Conservation (phyloP, 2,329 filamentous ascomycete genomes). For the Ramularia endophylla region DNA sequence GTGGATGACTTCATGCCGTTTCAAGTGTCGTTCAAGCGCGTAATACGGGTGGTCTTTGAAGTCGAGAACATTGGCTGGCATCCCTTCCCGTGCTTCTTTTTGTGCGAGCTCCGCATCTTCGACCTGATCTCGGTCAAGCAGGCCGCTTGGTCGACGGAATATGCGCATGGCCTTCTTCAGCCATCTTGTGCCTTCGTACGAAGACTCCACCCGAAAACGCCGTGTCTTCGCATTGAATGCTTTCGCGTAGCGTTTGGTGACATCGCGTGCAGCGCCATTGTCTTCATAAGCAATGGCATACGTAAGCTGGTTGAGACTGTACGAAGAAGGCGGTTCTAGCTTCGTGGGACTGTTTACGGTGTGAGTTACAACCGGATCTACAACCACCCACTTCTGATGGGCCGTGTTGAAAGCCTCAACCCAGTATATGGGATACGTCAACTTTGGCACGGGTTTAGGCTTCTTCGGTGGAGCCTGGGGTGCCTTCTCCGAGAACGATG, state of each 20-base stretch:
- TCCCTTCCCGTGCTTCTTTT: conserved; percentile 65
- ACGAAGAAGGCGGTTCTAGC: conserved; percentile 76
- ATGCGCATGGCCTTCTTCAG: conserved; percentile 46
- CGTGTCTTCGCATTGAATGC: conserved; percentile 87
- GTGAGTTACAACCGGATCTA: conserved; percentile 77
- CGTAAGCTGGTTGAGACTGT: conserved; percentile 67
- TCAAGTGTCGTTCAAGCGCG: conserved; percentile 78
- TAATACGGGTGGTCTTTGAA: conserved; percentile 41
- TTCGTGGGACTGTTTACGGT: conserved; percentile 68
- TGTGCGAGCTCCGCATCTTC: conserved; percentile 72
- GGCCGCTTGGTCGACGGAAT: conserved; percentile 30
- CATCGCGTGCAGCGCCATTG: conserved; percentile 71
- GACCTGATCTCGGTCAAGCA: conserved; percentile 67
- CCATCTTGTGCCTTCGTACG: conserved; percentile 52
- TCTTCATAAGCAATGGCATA: conserved; percentile 85
- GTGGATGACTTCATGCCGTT: conserved; percentile 73
- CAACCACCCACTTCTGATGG: conserved; percentile 84
- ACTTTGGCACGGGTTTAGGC: conserved; percentile 55
- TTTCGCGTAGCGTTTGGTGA: conserved; percentile 82
- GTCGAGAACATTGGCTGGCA: conserved; percentile 35
- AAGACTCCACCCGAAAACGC: conserved; percentile 69
- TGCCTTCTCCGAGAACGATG: conserved; percentile 18
- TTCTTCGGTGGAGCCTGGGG: conserved; percentile 23
- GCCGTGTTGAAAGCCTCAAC: conserved; percentile 83
- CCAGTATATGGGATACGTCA: conserved; percentile 83